A percentile compares a stretch with the other conserved stretches of the same genome.
phyloP scores from a whole-genome alignment of 805 yeast genomes.

The Myxozyma nipponensis region DNA sequence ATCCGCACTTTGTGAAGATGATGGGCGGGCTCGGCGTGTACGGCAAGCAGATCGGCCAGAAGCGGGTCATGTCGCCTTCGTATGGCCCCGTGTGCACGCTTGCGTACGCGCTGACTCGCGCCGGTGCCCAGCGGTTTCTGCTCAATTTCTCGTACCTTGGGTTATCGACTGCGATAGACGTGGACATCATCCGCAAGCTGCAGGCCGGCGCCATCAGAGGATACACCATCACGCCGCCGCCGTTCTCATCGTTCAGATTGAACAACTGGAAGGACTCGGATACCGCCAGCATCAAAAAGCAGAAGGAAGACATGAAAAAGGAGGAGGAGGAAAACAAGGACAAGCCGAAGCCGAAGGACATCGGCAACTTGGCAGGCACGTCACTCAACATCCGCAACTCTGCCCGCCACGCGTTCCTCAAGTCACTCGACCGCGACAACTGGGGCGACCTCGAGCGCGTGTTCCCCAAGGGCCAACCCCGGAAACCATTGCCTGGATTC shows the following conservation, averaged over 20 bases:
- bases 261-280: conserved; percentile 6
- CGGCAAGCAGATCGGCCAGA: conserved; percentile 10
- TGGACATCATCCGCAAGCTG: conserved; percentile 2
- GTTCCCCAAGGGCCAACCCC: not conserved
- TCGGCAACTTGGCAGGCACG: conserved; percentile 4
- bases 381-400: conserved; percentile 4
- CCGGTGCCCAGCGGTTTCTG: conserved; percentile 7
- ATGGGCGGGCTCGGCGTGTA: conserved; percentile 8
- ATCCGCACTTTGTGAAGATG: conserved; percentile 6
- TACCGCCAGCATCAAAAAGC: not conserved
- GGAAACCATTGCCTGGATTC: not conserved
- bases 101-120: conserved; percentile 12
- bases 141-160: conserved; percentile 6
- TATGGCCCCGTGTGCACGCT: conserved; percentile 20
- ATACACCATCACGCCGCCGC: conserved; percentile 8
- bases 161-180: conserved; percentile 2
- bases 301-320: not conserved
- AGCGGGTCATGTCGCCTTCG: conserved; percentile 10
- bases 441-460: conserved; percentile 8
- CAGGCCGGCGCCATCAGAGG: conserved; percentile 6
- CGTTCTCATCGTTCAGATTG: conserved; percentile 4
- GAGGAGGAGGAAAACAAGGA: not conserved
- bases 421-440: not conserved
- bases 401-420: conserved; percentile 7
- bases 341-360: conserved; percentile 1